These are phyloP conservation scores for Oldenlandia corymbosa DNA, from an alignment of 257 asterid species.

Conservation along the genomic window DNA sequence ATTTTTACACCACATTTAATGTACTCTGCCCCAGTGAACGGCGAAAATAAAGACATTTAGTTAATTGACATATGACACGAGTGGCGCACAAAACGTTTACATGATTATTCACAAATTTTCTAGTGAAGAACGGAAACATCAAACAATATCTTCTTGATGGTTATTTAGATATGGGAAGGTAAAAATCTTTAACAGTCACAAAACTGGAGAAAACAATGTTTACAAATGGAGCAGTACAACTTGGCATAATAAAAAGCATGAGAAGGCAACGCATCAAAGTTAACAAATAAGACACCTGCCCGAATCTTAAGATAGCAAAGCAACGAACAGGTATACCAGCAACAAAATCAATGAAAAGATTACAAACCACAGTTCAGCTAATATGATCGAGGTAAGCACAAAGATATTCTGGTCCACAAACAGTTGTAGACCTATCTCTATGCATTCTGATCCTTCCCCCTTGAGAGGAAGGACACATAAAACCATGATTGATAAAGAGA, in stretches of 20 bases:
- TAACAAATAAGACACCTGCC: background rate
- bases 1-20: background rate
- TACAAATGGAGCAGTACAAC: too few species aligned
- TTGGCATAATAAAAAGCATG: background rate
- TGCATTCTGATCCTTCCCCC: too few species aligned
- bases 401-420: too few species aligned
- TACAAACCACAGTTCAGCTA: too few species aligned
- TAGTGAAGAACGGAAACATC: too few species aligned
- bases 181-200: background rate
- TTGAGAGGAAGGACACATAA: too few species aligned
- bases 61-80: background rate
- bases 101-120: background rate
- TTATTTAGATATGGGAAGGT: background rate
- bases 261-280: background rate
- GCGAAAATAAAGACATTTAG: background rate
- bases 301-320: background rate
- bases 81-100: background rate
- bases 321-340: too few species aligned
- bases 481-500: too few species aligned
- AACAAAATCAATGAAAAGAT: too few species aligned
- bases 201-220: background rate
- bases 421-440: too few species aligned
- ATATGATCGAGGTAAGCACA: too few species aligned
- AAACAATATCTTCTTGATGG: too few species aligned
- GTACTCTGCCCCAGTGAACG: background rate